These are phyloP conservation scores for Aspergillus sp. DNA, from an alignment of 2,329 filamentous ascomycete species.

Conservation along the genomic window DNA sequence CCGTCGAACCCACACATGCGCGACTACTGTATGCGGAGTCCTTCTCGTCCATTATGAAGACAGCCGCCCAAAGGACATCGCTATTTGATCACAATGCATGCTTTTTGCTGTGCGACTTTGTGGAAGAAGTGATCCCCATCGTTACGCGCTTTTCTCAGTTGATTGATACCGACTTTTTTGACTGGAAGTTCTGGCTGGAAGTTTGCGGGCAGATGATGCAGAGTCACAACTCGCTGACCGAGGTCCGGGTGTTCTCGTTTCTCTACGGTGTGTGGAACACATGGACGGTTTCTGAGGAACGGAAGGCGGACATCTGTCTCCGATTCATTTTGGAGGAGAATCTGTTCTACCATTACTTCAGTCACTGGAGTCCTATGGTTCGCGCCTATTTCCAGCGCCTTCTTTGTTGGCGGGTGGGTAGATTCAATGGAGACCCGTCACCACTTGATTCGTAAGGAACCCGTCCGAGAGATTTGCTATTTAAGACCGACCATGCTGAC, in stretches of 20 bases:
- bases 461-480: neutral
- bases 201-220: slow-evolving; percentile 76
- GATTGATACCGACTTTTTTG: slow-evolving; percentile 39
- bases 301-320: slow-evolving; percentile 69
- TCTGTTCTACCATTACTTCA: slow-evolving; percentile 79
- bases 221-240: slow-evolving; percentile 85
- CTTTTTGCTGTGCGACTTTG: slow-evolving; percentile 85
- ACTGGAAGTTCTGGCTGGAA: slow-evolving; percentile 79
- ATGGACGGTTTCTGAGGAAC: slow-evolving; percentile 61
- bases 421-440: slow-evolving; percentile 66
- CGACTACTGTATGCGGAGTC: slow-evolving; percentile 72
- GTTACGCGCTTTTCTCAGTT: slow-evolving; percentile 59
- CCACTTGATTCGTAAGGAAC: slow-evolving; percentile 65
- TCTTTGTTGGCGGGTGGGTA: slow-evolving; percentile 82
- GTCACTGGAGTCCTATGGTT: slow-evolving; percentile 95
- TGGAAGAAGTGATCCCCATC: slow-evolving; percentile 75
- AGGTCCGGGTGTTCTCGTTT: slow-evolving; percentile 79
- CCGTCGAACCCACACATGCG: slow-evolving; percentile 51
- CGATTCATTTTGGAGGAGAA: slow-evolving; percentile 72
- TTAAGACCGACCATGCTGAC: slow-evolving; percentile 8
- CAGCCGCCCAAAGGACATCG: slow-evolving; percentile 71
- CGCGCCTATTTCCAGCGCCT: slow-evolving; percentile 89
- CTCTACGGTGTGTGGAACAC: slow-evolving; percentile 77
- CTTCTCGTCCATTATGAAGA: slow-evolving; percentile 71
- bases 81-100: slow-evolving; percentile 79